A percentile compares a stretch with the other conserved stretches of the same genome.
Evolutionary conservation across 805 yeast species (phyloP).

Genomic region (Candida golubevii): DNA sequence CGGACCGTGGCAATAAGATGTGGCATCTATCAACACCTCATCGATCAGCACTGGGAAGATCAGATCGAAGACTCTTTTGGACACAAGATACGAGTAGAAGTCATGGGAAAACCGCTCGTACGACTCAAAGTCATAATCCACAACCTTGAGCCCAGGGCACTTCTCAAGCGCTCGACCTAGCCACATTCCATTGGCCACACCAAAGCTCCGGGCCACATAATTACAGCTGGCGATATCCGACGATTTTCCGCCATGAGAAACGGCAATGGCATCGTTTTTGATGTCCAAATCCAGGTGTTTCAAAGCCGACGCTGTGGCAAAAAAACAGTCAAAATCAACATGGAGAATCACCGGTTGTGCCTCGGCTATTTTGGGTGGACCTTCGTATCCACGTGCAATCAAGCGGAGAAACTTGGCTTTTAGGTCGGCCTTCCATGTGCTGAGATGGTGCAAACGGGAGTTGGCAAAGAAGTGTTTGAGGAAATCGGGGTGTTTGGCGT

Average conservation of each 20-base stretch:
- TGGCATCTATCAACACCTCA: slow-evolving; percentile 77
- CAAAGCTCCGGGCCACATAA: slow-evolving; percentile 74
- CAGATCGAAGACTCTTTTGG: slow-evolving; percentile 39
- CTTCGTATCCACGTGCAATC: slow-evolving; percentile 20
- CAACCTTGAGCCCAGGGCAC: slow-evolving; percentile 62
- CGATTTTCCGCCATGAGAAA: slow-evolving; percentile 52
- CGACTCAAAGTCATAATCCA: slow-evolving; percentile 70
- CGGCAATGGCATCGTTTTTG: slow-evolving; percentile 52
- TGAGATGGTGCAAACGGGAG: slow-evolving; percentile 83
- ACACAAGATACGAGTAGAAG: slow-evolving; percentile 58
- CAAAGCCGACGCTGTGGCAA: slow-evolving; percentile 78
- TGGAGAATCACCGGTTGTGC: slow-evolving; percentile 51
- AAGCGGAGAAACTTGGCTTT: slow-evolving; percentile 57
- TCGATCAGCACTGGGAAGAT: slow-evolving; percentile 86
- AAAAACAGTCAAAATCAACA: slow-evolving; percentile 91
- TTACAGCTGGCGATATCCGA: slow-evolving; percentile 93
- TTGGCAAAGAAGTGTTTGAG: slow-evolving; percentile 66
- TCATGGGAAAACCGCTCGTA: slow-evolving; percentile 63
- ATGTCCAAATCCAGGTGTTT: slow-evolving; percentile 51
- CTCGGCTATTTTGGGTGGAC: background rate
- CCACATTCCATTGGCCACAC: slow-evolving; percentile 92
- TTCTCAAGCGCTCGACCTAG: slow-evolving; percentile 54
- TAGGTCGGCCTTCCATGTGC: slow-evolving; percentile 79
- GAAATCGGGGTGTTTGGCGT: slow-evolving; percentile 77
- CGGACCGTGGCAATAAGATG: slow-evolving; percentile 22